These are phyloP conservation scores for Phoenix dactylifera DNA, from an alignment of 176 grass and related monocot genomes.

Conservation along the genomic window DNA sequence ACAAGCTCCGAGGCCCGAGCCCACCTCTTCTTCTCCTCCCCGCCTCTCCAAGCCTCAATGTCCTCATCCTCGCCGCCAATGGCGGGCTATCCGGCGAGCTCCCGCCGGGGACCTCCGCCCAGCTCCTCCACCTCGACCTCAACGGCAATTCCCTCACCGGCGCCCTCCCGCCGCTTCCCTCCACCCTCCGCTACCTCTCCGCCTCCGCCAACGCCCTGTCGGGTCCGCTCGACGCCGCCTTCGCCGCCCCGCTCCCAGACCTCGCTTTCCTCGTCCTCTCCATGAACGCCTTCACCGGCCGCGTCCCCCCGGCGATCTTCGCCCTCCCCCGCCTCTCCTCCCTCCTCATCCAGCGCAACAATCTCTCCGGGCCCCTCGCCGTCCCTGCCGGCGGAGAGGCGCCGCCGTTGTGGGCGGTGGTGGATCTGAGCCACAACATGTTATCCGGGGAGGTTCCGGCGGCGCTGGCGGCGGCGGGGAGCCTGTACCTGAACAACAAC, in stretches of 20 bases:
- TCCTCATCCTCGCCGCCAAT: slow-evolving; percentile 66
- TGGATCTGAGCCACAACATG: slow-evolving; percentile 74
- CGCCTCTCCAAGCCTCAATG: slow-evolving; percentile 52
- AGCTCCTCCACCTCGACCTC: slow-evolving; percentile 77
- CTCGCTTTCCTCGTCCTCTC: slow-evolving; percentile 59
- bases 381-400: slow-evolving; percentile 1
- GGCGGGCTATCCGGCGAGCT: slow-evolving; percentile 45
- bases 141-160: slow-evolving; percentile 40
- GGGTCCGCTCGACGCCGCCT: slow-evolving; percentile 37
- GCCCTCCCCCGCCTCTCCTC: slow-evolving; percentile 39
- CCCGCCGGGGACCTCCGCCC: slow-evolving; percentile 17
- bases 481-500: slow-evolving; percentile 82
- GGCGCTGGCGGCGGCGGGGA: slow-evolving; percentile 34
- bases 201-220: slow-evolving; percentile 41
- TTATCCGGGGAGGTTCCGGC: slow-evolving; percentile 53
- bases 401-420: slow-evolving; percentile 33
- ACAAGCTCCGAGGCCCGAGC: slow-evolving; percentile 43
- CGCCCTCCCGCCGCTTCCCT: slow-evolving; percentile 29
- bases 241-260: slow-evolving; percentile 23
- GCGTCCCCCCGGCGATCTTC: slow-evolving; percentile 46
- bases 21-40: slow-evolving; percentile 37
- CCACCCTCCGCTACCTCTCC: slow-evolving; percentile 54
- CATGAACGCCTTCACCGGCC: slow-evolving; percentile 52
- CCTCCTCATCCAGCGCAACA: slow-evolving; percentile 66
- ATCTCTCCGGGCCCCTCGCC: slow-evolving; percentile 47